Evolutionary conservation across 192 early-diverging fungal genomes (phyloP).

Genomic region (Entrophospora sp.): DNA sequence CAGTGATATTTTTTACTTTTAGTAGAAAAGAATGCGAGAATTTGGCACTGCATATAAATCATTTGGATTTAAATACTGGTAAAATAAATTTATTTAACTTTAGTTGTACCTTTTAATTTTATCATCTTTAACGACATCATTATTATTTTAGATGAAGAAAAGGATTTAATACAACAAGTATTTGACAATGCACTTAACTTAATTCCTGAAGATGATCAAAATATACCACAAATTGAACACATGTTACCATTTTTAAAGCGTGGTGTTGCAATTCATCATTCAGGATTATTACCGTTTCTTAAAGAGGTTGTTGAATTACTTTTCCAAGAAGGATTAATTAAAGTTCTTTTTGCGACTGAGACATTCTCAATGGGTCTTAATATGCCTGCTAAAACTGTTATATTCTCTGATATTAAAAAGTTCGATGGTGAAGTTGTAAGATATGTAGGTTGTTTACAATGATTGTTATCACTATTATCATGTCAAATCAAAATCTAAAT

Average conservation of each 20-base stretch:
- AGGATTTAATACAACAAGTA: slow-evolving; percentile 75
- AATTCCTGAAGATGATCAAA: slow-evolving; percentile 80
- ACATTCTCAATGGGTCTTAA: slow-evolving; percentile 98
- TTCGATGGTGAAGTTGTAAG: slow-evolving; percentile 85
- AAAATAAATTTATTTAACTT: neutral
- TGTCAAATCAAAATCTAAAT: neutral
- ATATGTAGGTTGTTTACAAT: slow-evolving; percentile 46
- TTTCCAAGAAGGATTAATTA: slow-evolving; percentile 91
- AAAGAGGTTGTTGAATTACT: slow-evolving; percentile 97
- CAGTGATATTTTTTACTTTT: slow-evolving; percentile 94
- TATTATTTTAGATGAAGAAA: slow-evolving; percentile 28
- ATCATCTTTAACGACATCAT: neutral
- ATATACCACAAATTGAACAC: slow-evolving; percentile 88
- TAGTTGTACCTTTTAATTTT: neutral
- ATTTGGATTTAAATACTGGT: slow-evolving; percentile 78
- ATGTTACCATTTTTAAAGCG: slow-evolving; percentile 83
- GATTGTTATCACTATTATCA: slow-evolving; percentile 43
- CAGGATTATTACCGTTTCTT: slow-evolving; percentile 88
- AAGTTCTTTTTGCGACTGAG: slow-evolving; percentile 96
- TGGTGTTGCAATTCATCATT: slow-evolving; percentile 96
- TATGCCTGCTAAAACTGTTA: slow-evolving; percentile 98
- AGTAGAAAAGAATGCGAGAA: slow-evolving; percentile 87
- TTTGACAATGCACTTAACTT: slow-evolving; percentile 80
- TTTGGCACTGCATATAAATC: slow-evolving; percentile 72
- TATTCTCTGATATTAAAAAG: slow-evolving; percentile 88